Percentiles rank a stretch among this genome's conserved stretches.
phyloP scores from a whole-genome alignment of 176 grass and related monocot species.

The Carex cristatella region DNA sequence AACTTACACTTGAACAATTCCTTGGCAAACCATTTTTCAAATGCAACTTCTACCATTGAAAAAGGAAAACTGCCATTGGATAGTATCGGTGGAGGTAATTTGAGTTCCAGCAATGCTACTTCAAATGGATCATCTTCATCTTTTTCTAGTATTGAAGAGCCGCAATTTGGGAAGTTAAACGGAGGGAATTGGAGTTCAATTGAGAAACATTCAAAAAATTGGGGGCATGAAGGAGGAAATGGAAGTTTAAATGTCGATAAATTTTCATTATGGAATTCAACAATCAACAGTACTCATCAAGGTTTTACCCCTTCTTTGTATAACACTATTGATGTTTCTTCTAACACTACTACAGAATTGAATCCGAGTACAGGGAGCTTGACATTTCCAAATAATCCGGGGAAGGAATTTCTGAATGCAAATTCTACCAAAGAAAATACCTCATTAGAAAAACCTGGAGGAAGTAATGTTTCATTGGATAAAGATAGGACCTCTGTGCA shows the following conservation, averaged over 20 bases:
- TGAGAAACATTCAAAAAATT: conserved; percentile 15
- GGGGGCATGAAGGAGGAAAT: not conserved
- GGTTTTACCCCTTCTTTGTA: not conserved
- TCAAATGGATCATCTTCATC: conserved; percentile 1
- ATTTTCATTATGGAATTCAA: not conserved
- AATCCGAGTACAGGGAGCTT: not conserved
- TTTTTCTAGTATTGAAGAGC: not conserved
- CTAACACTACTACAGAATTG: not conserved
- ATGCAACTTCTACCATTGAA: conserved; percentile 15
- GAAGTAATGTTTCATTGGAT: conserved; percentile 9
- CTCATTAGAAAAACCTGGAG: not conserved
- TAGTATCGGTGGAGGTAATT: not conserved
- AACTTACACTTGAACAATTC: conserved; percentile 7
- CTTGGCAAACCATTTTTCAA: not conserved
- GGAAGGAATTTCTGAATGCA: not conserved
- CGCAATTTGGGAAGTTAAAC: not conserved
- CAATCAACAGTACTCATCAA: not conserved
- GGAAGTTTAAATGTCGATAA: not conserved
- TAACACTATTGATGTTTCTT: not conserved
- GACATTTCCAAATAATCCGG: not conserved
- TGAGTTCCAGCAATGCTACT: not conserved
- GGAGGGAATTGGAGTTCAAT: conserved; percentile 3
- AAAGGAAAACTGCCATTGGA: conserved; percentile 14
- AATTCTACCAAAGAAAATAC: not conserved
- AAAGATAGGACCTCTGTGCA: not conserved